Percentiles rank a stretch among this genome's conserved stretches.
Evolutionary conservation across 2,329 filamentous ascomycete genomes (phyloP).

Genomic region (Coniella vitis): DNA sequence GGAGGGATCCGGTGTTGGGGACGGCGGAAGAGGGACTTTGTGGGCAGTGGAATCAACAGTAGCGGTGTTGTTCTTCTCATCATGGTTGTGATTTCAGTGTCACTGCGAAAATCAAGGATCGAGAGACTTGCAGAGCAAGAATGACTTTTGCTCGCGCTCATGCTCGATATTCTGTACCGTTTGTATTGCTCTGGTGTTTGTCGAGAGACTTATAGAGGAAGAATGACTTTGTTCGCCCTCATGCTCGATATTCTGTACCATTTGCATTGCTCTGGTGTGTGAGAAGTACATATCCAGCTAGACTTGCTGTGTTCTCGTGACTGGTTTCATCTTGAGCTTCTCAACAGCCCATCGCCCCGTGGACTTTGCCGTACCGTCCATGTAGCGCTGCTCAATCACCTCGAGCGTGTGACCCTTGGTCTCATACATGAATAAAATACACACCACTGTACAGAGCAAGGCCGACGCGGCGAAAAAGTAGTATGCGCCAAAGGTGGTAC

Average conservation of each 20-base stretch:
- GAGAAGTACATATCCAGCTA: neutral
- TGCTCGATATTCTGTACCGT: no score
- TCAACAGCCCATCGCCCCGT: constrained; percentile 7
- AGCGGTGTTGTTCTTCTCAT: no score
- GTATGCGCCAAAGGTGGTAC: constrained; percentile 35
- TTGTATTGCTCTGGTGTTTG: no score
- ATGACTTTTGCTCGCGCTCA: no score
- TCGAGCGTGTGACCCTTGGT: constrained; percentile 35
- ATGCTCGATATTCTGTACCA: no score
- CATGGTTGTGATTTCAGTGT: no score
- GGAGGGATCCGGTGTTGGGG: constrained; percentile 42
- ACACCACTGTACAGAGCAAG: constrained; percentile 29
- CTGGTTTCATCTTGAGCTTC: constrained; percentile 5
- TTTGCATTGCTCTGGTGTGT: no score
- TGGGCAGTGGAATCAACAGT: constrained; percentile 9
- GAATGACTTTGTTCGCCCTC: no score
- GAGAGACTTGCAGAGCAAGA: no score
- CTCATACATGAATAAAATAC: constrained; percentile 35
- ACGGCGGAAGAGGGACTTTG: constrained; percentile 6
- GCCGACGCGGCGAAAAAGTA: constrained; percentile 38
- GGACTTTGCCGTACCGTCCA: constrained; percentile 3
- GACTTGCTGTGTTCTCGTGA: neutral
- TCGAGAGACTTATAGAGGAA: no score
- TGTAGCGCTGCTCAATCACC: constrained; percentile 28
- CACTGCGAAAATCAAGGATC: no score